phyloP scores from a whole-genome alignment of 148 eudicot genomes.

The Rhododendron vialii region DNA sequence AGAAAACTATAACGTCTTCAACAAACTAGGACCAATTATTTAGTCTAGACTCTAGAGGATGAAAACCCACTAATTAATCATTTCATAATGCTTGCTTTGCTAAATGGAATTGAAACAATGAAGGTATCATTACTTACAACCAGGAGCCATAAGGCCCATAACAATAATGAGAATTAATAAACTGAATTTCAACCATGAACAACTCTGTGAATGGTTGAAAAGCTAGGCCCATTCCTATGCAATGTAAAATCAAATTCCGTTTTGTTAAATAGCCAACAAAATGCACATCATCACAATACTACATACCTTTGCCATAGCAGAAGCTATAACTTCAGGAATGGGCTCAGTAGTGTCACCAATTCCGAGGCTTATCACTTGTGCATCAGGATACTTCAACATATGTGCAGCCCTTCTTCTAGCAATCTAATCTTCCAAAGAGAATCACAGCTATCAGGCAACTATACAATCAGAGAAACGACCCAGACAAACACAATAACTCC shows the following conservation, averaged over 20 bases:
- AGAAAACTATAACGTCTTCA: background rate
- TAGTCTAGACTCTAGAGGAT: background rate
- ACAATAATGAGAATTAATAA: background rate
- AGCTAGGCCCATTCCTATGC: background rate
- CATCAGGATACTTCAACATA: slow-evolving; percentile 62
- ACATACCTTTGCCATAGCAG: slow-evolving; percentile 70
- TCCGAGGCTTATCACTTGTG: slow-evolving; percentile 71
- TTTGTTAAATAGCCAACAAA: background rate
- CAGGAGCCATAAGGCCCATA: background rate
- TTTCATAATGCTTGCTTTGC: background rate
- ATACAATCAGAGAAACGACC: background rate
- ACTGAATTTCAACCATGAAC: background rate
- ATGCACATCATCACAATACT: background rate
- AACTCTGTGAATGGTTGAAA: background rate
- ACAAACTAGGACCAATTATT: background rate
- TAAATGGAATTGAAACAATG: background rate
- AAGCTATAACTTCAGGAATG: slow-evolving; percentile 54
- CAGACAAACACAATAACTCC: background rate
- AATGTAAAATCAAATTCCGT: background rate
- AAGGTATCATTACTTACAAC: background rate
- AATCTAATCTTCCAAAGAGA: slow-evolving; percentile 36
- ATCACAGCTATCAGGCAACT: background rate
- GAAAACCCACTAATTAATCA: background rate
- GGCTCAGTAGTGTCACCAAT: slow-evolving; percentile 88
- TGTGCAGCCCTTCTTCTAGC: slow-evolving; percentile 67